phyloP scores from a whole-genome alignment of 2,329 filamentous ascomycete genomes.

The Fusarium graminum region DNA sequence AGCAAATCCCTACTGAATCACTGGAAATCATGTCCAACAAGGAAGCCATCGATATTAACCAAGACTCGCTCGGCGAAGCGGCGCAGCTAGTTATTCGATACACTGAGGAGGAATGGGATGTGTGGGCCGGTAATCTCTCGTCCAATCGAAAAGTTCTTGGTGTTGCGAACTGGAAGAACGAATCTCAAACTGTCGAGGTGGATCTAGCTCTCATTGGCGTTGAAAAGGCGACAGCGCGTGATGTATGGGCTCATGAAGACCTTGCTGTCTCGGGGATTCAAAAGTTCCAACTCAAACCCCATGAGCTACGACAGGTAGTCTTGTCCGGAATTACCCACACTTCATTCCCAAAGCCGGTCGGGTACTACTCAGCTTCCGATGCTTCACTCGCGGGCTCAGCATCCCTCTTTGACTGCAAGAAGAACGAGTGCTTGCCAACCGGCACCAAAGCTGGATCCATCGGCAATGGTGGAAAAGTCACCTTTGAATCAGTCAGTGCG shows the following conservation, averaged over 20 bases:
- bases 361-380: conserved; percentile 57
- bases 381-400: conserved; percentile 56
- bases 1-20: conserved; percentile 55
- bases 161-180: conserved; percentile 64
- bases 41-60: conserved; percentile 69
- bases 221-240: conserved; percentile 54
- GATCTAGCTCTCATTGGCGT: conserved; percentile 58
- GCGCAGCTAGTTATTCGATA: conserved; percentile 63
- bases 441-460: conserved; percentile 60
- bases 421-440: conserved; percentile 58
- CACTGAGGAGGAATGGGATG: conserved; percentile 63
- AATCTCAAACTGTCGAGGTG: conserved; percentile 57
- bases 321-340: conserved; percentile 52
- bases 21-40: conserved; percentile 62
- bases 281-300: conserved; percentile 52
- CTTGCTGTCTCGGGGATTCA: conserved; percentile 52
- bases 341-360: conserved; percentile 37
- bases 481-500: conserved; percentile 52
- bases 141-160: conserved; percentile 59
- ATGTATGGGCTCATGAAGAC: conserved; percentile 57
- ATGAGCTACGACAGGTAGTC: conserved; percentile 58
- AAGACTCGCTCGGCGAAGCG: conserved; percentile 65
- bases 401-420: conserved; percentile 52
- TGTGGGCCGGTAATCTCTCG: conserved; percentile 64
- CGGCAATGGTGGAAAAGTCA: conserved; percentile 51